Conservation (phyloP, 179 eudicot species). For the Silene noctiflora region DNA sequence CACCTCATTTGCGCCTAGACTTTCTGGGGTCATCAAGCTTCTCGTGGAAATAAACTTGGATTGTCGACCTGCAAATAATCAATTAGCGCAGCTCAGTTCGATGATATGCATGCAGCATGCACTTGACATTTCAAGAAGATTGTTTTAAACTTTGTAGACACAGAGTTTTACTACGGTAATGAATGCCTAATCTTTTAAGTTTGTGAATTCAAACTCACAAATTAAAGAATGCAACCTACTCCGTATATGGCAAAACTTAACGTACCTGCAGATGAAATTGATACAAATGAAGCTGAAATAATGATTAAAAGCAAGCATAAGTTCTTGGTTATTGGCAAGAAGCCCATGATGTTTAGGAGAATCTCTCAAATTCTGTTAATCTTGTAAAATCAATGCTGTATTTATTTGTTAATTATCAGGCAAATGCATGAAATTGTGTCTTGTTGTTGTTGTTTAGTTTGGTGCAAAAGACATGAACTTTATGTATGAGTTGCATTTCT, state of each 20-base stretch:
- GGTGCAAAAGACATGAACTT: slow-evolving; percentile 30
- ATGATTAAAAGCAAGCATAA: slow-evolving; percentile 48
- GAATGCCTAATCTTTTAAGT: too few relatives aligned
- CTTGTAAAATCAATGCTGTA: background rate
- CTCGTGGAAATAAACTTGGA: slow-evolving; percentile 21
- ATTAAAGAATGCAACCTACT: too few relatives aligned
- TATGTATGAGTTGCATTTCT: slow-evolving; percentile 25
- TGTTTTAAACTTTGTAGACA: too few relatives aligned
- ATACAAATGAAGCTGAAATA: slow-evolving; percentile 46
- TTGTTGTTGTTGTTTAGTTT: slow-evolving; percentile 14
- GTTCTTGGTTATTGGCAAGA: slow-evolving; percentile 36
- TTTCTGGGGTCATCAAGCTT: slow-evolving; percentile 14
- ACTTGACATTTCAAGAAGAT: too few relatives aligned
- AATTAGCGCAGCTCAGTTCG: background rate
- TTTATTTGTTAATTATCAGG: slow-evolving; percentile 9
- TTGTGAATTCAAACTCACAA: too few relatives aligned
- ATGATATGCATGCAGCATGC: too few relatives aligned
- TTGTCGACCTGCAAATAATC: slow-evolving; percentile 23
- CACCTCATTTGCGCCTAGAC: slow-evolving; percentile 27
- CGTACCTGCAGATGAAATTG: slow-evolving; percentile 62
- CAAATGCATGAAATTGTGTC: slow-evolving; percentile 20
- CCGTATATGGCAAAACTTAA: too few relatives aligned
- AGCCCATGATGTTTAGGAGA: slow-evolving; percentile 38
- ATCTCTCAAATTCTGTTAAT: slow-evolving; percentile 1
- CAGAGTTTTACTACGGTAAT: too few relatives aligned